A percentile compares a stretch with the other conserved stretches of the same genome.
phyloP scores from a whole-genome alignment of 1,284 basidiomycete genomes.

The Boletus smithii region DNA sequence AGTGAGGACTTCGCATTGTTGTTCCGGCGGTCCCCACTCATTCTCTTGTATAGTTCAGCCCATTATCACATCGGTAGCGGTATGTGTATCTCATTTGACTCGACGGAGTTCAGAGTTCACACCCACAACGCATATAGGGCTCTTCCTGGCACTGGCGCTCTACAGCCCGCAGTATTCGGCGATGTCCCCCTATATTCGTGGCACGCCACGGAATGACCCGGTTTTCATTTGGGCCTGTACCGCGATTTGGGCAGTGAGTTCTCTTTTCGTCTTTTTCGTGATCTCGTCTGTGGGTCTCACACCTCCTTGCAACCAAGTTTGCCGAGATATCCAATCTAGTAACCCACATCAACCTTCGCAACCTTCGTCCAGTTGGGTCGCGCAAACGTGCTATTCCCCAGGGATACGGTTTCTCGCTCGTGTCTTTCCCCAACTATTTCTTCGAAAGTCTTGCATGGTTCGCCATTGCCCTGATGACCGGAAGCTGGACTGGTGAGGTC shows the following conservation, averaged over 20 bases:
- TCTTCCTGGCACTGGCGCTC: conserved; percentile 75
- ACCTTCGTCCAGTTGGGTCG: conserved; percentile 80
- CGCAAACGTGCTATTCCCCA: conserved; percentile 80
- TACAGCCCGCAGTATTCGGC: conserved; percentile 73
- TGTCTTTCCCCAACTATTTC: conserved; percentile 94
- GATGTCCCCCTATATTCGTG: conserved; percentile 58
- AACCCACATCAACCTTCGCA: conserved; percentile 80
- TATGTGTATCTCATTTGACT: conserved; percentile 18
- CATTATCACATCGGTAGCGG: conserved; percentile 90
- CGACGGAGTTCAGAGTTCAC: background rate
- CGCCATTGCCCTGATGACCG: conserved; percentile 75
- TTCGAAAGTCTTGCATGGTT: conserved; percentile 86
- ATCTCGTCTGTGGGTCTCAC: background rate
- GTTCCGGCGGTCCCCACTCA: background rate
- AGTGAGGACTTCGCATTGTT: conserved; percentile 49
- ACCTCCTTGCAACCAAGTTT: conserved; percentile 47
- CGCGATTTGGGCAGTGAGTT: conserved; percentile 73
- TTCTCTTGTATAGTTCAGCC: conserved; percentile 54
- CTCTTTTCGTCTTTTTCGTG: background rate
- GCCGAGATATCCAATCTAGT: conserved; percentile 86
- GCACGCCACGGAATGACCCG: conserved; percentile 67
- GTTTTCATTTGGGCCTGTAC: conserved; percentile 67
- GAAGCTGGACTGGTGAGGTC: conserved; percentile 68
- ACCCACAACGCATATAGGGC: conserved; percentile 35
- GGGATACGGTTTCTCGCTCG: conserved; percentile 82